Conservation (phyloP, 495 filamentous ascomycete species). For the Xylaria grammica region DNA sequence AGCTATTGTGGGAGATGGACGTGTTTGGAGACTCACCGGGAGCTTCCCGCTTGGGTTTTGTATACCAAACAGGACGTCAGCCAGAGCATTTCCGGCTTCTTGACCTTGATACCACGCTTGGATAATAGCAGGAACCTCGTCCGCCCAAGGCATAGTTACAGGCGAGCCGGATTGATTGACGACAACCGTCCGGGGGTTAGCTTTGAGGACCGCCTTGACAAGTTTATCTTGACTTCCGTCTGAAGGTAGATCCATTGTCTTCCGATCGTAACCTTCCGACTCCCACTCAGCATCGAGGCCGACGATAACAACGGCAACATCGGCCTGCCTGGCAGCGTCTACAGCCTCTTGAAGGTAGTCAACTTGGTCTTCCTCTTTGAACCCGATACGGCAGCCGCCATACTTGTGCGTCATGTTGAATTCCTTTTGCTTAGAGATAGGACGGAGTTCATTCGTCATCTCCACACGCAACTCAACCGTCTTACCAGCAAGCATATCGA, state of each 20-base stretch:
- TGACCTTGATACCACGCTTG: slow-evolving; percentile 85
- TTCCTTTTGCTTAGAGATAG: slow-evolving; percentile 54
- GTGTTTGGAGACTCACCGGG: slow-evolving; percentile 53
- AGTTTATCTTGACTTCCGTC: slow-evolving; percentile 75
- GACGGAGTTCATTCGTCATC: slow-evolving; percentile 66
- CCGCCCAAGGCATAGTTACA: slow-evolving; percentile 82
- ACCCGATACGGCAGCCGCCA: slow-evolving; percentile 81
- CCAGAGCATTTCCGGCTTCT: slow-evolving; percentile 86
- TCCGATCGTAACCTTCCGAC: slow-evolving; percentile 84
- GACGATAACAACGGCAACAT: slow-evolving; percentile 79
- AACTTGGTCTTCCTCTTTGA: slow-evolving; percentile 69
- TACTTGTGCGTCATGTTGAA: slow-evolving; percentile 61
- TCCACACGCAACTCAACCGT: slow-evolving; percentile 59
- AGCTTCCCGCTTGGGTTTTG: slow-evolving; percentile 86
- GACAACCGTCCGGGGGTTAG: slow-evolving; percentile 75
- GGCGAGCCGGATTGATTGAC: slow-evolving; percentile 87
- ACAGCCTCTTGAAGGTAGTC: slow-evolving; percentile 77
- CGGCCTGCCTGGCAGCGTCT: slow-evolving; percentile 66
- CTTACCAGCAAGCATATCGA: slow-evolving; percentile 56
- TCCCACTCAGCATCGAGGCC: slow-evolving; percentile 89
- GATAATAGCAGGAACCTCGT: slow-evolving; percentile 68
- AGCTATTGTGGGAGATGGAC: slow-evolving; percentile 7
- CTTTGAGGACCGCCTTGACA: slow-evolving; percentile 69
- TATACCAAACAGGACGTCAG: slow-evolving; percentile 84
- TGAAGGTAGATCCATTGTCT: slow-evolving; percentile 77